Base-by-base conservation (phyloP, 2,329 filamentous ascomycete genomes). In the Stagonosporopsis vannaccii region DNA sequence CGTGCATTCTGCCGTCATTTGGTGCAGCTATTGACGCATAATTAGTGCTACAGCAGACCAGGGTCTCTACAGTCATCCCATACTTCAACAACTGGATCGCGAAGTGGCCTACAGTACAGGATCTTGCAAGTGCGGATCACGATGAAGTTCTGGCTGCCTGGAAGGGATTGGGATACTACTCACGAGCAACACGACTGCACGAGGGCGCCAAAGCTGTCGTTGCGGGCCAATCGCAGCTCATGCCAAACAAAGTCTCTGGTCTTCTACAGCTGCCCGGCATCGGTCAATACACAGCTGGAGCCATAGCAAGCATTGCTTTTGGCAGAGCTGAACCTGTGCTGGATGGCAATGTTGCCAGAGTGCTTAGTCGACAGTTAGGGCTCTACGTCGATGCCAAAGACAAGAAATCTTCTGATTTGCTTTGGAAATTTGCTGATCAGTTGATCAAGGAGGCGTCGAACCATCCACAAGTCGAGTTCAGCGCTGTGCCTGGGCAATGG, bases 81-180 rank as follows among this genome's bases (percentile, higher is more conserved):
- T 88, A 88, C 69, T 88, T 85, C 83, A 84, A 82, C 26, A 78
- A 78, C 1, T 88, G 86, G 86, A 86, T 86, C 77, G 77, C 71
- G 0, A 80, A 80, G 52, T 88, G 85, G 85, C 85, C 85, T 0
- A 85, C 84, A 0, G 80, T 88, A 3, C 78, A 79, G 1, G 81
- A 83, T 20, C 79, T 88, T 6, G 85, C 85, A 0, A 73, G 73
- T 0, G 86, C 86, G 1, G 64, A 73, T 1, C 68, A 80, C 6
- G 84, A 86, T 43, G 84, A 87, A 4, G 85, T 88, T 1, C 72
- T 87, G 9, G 77, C 79, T 2, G 82, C 81, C 3, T 88, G 86
- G 86, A 80, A 82, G 26, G 86, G 86, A 0, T 73, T 88, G 9
- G 86, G 86, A 1, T 88, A 88, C 66, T 88, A 88, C 69, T 86